Evolutionary conservation across 2,329 filamentous ascomycete genomes (phyloP).

Genomic region (Blumeria hordei): DNA sequence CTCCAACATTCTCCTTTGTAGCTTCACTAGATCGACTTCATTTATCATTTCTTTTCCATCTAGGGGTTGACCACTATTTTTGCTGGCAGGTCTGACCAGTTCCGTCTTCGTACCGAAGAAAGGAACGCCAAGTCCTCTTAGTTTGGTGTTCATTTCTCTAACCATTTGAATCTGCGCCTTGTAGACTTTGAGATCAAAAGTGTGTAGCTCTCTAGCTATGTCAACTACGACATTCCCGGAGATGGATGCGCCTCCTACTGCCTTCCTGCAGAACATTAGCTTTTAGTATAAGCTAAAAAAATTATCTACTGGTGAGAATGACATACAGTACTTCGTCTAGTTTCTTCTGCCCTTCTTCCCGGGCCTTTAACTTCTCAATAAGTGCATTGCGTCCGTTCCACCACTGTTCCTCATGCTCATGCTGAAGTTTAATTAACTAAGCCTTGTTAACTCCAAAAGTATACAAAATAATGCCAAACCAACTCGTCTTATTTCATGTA

Average conservation of each 20-base stretch:
- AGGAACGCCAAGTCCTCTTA: conserved; percentile 32
- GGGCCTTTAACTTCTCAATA: conserved; percentile 23
- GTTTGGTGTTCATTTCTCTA: conserved; percentile 26
- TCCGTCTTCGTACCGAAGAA: conserved; percentile 30
- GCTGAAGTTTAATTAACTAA: conserved; percentile 36
- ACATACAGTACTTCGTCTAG: conserved; percentile 28
- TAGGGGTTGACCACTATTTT: conserved; percentile 3
- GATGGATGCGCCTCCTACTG: conserved; percentile 19
- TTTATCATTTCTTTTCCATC: conserved; percentile 14
- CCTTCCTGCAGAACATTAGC: conserved; percentile 16
- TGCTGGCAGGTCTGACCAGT: conserved; percentile 18
- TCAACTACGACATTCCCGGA: conserved; percentile 16
- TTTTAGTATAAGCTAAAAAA: background rate
- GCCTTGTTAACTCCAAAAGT: conserved; percentile 2
- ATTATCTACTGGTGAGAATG: background rate
- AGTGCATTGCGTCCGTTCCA: conserved; percentile 27
- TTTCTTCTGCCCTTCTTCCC: conserved; percentile 26
- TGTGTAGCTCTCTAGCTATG: conserved; percentile 27
- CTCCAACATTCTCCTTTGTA: conserved; percentile 24
- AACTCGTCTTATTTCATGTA: conserved; percentile 20
- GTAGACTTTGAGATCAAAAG: conserved; percentile 38
- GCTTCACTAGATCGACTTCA: conserved; percentile 18
- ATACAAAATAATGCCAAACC: background rate
- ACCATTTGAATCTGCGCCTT: conserved; percentile 33
- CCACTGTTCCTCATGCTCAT: conserved; percentile 37